Evolutionary conservation across 164 flowering plant genomes (phyloP).

Genomic region (Protea cynaroides): DNA sequence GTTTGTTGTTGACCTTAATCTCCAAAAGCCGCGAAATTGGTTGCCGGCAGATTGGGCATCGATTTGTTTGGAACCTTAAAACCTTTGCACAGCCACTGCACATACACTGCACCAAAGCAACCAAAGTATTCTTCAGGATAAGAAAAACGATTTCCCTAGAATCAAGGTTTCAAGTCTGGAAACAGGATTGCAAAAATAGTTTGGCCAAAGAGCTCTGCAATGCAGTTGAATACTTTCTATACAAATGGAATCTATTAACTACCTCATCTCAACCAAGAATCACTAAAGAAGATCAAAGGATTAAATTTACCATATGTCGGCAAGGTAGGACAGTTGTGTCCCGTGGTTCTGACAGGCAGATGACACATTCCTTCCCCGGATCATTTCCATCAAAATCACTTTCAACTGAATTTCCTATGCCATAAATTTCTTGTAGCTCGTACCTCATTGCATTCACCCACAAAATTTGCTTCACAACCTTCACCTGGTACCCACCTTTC

Average conservation of each 20-base stretch:
- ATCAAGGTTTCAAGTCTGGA: too few relatives aligned
- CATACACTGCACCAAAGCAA: constrained; percentile 69
- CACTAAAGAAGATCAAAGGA: not conserved
- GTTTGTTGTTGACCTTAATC: constrained; percentile 64
- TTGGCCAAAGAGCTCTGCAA: too few relatives aligned
- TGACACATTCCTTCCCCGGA: constrained; percentile 94
- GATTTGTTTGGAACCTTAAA: constrained; percentile 74
- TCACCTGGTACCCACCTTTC: constrained; percentile 62
- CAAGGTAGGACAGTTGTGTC: constrained; percentile 98
- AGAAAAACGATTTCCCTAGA: not conserved
- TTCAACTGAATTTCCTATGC: constrained; percentile 88
- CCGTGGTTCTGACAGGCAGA: constrained; percentile 96
- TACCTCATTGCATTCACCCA: constrained; percentile 88
- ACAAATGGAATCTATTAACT: too few relatives aligned
- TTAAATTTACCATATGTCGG: constrained; percentile 79
- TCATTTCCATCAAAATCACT: constrained; percentile 76
- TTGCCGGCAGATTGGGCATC: constrained; percentile 95
- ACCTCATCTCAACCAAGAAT: too few relatives aligned
- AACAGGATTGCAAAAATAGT: too few relatives aligned
- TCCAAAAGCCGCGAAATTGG: constrained; percentile 85
- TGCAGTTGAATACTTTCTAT: too few relatives aligned
- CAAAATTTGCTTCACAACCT: constrained; percentile 82
- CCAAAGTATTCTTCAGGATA: not conserved
- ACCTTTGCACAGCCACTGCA: constrained; percentile 92
- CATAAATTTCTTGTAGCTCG: constrained; percentile 96